Percentiles rank a stretch among this genome's conserved stretches.
These are phyloP conservation scores for Symbiodinium natans DNA, from an alignment of 73 alveolate genomes.

Conservation along the genomic window DNA sequence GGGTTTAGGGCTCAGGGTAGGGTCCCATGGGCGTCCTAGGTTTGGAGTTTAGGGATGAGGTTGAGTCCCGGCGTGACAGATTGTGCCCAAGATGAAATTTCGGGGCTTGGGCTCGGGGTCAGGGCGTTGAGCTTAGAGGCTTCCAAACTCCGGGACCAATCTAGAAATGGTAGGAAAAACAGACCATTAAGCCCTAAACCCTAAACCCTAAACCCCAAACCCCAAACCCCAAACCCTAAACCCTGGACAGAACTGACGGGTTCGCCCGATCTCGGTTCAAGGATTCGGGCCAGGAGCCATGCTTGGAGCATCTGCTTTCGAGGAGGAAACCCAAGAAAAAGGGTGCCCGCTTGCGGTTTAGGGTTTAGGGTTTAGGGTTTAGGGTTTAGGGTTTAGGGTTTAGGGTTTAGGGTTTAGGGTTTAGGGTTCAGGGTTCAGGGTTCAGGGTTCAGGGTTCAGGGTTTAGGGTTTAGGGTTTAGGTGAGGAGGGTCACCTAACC, in stretches of 20 bases:
- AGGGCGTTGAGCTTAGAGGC: background rate
- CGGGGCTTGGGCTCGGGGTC: too few species aligned
- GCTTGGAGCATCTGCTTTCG: too few species aligned
- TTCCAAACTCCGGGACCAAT: background rate
- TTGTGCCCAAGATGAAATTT: too few species aligned
- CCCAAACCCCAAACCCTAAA: background rate
- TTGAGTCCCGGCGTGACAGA: too few species aligned
- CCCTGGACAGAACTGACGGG: too few species aligned
- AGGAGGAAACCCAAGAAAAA: too few species aligned
- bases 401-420: background rate
- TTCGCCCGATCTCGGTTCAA: too few species aligned
- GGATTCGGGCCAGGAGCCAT: too few species aligned
- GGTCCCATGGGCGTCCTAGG: background rate
- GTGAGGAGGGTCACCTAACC: too few species aligned
- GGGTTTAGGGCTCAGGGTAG: background rate
- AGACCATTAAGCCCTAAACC: background rate
- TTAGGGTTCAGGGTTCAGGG: background rate
- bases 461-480: too few species aligned
- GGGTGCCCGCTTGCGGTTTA: too few species aligned
- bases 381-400: background rate
- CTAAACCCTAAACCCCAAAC: background rate
- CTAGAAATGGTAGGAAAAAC: too few species aligned
- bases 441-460: background rate
- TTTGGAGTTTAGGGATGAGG: background rate
- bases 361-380: background rate